Base-by-base conservation (phyloP, 164 flowering plant species). In the Vitis rupestris region DNA sequence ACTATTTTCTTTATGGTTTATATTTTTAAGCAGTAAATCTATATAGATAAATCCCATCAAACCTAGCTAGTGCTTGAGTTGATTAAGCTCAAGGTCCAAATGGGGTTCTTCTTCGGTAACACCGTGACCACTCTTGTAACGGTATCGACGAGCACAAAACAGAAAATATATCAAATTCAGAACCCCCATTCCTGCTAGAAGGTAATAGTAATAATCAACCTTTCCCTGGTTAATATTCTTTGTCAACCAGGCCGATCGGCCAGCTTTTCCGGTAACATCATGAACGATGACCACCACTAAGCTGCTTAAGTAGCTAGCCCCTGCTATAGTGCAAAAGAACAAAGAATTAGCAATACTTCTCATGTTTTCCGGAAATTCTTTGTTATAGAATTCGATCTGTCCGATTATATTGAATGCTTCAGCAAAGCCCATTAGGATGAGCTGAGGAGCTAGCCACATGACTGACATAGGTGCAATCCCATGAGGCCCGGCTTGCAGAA, bases 401-500 rank as follows among this genome's bases (percentile, higher is more conserved):
- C 88, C 98, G 4, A 93, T 81, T 2, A 78, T 64, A 19, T 77
- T 88, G 70, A 93, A 93, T 1, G 91, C 91, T 77, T 93, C 97
- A 1, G 84, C 84, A 1, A 93, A 73, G 0, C 95, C 95, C 84
- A 86, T 75, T 10, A 90, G 69, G 1, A 83, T 51, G 2, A 90
- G 84, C 63, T 91, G 98, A 4, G 97, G 98, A 1, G 86, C 82
- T 1, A 93, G 84, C 98, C 98, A 93, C 55, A 83, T 9, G 15
- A 86, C 87, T 2, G 90, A 80, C 49, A 85, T 71, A 3, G 77
- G 83, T 14, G 86, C 70, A 1, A 64, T 16, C 27, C 78, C 82
- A 52, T 53, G 57, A 1, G 74, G 74, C 3, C 63, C 0, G 2
- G 64, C 75, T 16, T 74, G 69, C 1, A 3, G 2, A 14, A 49